Evolutionary conservation across 306 rosid species (phyloP), one percentile per base, ranked within the genome.

Genomic region (Cyamopsis tetragonoloba): DNA sequence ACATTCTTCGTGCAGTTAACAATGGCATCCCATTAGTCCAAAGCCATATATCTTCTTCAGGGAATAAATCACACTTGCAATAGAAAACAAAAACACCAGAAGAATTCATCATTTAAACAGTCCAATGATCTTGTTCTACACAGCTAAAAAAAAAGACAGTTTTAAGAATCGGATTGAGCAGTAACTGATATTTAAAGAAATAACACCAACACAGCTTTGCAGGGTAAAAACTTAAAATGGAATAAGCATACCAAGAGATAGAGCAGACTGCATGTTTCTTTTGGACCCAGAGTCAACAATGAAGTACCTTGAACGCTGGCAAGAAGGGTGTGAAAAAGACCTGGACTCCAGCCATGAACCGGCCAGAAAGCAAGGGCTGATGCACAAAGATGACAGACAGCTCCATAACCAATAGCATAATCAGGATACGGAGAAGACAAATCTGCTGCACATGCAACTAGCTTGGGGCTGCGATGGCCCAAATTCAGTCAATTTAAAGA

Each of bases 301-400:
- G 96, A 86, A 78, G 92, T 76, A 51, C 95, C 79, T 68, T 83
- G 91, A 69, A 79, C 85, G 13, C 87, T 93, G 66, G 87, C 79
- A 77, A 93, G 87, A 54, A 93, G 88, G 35, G 96, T 84, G 77
- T 87, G 82, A 82, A 90, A 90, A 77, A 93, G 96, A 44, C 92
- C 90, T 38, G 97, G 99, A 86, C 85, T 84, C 99, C 99, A 93
- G 23, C 99, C 97, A 82, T 83, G 70, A 24, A 88, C 83, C 18
- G 99, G 96, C 99, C 99, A 93, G 80, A 86, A 90, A 66, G 99
- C 90, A 79, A 93, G 95, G 27, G 96, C 80, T 2, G 99, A 88
- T 55, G 77, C 91, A 76, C 85, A 59, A 46, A 93, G 89, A 80
- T 90, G 99, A 78, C 99, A 88, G 69, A 86, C 86, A 70, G 97